Evolutionary conservation across 2,329 filamentous ascomycete genomes (phyloP).

Genomic region (Fusarium camptoceras): DNA sequence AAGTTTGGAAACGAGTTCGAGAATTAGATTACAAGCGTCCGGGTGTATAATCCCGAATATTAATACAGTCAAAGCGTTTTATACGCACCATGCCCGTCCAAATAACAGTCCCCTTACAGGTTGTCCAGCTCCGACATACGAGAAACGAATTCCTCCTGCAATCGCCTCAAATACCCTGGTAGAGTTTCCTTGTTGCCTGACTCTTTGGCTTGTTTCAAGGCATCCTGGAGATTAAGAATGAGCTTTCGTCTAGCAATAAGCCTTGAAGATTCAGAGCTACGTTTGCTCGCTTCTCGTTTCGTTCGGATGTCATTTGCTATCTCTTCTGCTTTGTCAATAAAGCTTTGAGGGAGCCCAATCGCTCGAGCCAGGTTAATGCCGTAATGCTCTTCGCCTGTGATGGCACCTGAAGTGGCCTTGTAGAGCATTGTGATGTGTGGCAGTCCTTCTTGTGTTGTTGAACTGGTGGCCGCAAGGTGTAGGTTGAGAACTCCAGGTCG

Average conservation of each 20-base stretch:
- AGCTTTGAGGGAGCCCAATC: constrained; percentile 74
- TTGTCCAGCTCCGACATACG: constrained; percentile 75
- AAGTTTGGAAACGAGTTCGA: constrained; percentile 77
- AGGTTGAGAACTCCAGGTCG: constrained; percentile 84
- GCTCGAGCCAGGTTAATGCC: constrained; percentile 84
- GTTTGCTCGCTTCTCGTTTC: constrained; percentile 68
- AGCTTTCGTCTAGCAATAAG: constrained; percentile 76
- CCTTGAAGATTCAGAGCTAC: constrained; percentile 67
- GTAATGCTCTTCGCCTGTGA: constrained; percentile 77
- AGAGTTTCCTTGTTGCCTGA: constrained; percentile 73
- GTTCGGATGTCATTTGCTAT: constrained; percentile 73
- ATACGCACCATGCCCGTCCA: background rate
- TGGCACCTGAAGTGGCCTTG: constrained; percentile 78
- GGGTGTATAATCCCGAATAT: constrained; percentile 51
- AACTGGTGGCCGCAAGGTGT: constrained; percentile 79
- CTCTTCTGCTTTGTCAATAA: constrained; percentile 75
- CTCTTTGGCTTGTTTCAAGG: constrained; percentile 74
- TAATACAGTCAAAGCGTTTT: background rate
- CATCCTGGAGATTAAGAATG: constrained; percentile 77
- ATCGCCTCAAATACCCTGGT: constrained; percentile 46
- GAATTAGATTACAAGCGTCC: constrained; percentile 75
- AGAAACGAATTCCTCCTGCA: constrained; percentile 78
- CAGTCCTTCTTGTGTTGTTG: constrained; percentile 59
- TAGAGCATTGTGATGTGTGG: constrained; percentile 88
- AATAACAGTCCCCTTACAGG: constrained; percentile 13